These are phyloP conservation scores for Coemansia biformis DNA, from an alignment of 192 early-diverging fungal species.

Conservation along the genomic window DNA sequence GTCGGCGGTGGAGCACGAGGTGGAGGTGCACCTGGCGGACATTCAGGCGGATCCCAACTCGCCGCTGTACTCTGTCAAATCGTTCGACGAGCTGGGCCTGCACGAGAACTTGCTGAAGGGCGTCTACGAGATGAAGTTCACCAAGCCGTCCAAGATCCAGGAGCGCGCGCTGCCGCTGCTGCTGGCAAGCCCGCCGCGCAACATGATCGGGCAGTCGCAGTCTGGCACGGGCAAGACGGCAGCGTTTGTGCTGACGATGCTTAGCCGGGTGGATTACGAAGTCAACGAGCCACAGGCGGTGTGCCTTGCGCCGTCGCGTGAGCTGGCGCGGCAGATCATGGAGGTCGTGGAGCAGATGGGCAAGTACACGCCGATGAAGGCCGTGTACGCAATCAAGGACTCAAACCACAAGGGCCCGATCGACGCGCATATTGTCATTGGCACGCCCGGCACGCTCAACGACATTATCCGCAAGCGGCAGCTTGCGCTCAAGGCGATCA, in stretches of 20 bases:
- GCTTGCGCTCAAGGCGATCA: constrained; percentile 52
- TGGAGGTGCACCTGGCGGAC: constrained; percentile 60
- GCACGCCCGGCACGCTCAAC: constrained; percentile 87
- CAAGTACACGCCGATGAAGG: constrained; percentile 76
- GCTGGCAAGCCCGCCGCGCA: constrained; percentile 77
- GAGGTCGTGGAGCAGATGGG: constrained; percentile 87
- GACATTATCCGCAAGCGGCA: constrained; percentile 53
- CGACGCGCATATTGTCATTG: constrained; percentile 79
- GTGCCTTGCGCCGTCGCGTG: constrained; percentile 87
- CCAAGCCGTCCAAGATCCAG: constrained; percentile 93
- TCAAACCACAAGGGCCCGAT: constrained; percentile 51
- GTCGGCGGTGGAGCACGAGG: constrained; percentile 38
- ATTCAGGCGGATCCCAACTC: constrained; percentile 65
- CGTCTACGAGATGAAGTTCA: constrained; percentile 89
- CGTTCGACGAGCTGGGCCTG: constrained; percentile 72
- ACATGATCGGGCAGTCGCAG: constrained; percentile 98
- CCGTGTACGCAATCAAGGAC: constrained; percentile 77
- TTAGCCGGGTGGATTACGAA: constrained; percentile 74
- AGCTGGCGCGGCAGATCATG: constrained; percentile 92
- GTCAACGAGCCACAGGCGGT: constrained; percentile 71
- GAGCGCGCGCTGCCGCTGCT: constrained; percentile 88
- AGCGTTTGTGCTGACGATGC: constrained; percentile 89
- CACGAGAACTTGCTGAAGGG: constrained; percentile 82
- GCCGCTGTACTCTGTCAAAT: constrained; percentile 74
- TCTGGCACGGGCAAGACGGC: constrained; percentile 98